Percentiles rank a stretch among this genome's conserved stretches.
These are phyloP conservation scores for Pichia sp. DNA, from an alignment of 1,139 yeast genomes.

Conservation along the genomic window DNA sequence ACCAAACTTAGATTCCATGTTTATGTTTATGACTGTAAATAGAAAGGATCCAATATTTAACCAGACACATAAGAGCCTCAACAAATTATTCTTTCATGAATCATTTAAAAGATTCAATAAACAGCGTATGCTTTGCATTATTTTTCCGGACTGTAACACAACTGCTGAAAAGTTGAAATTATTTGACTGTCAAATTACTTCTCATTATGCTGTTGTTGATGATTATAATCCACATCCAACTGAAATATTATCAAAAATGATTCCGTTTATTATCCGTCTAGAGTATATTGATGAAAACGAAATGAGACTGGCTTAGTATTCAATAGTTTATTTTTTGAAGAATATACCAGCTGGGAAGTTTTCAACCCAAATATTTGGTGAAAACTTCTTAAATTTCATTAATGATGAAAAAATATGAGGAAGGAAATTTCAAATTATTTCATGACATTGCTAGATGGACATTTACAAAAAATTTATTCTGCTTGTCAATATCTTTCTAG, in stretches of 20 bases:
- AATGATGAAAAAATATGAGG: not conserved
- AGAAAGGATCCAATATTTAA: not conserved
- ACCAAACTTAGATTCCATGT: not conserved
- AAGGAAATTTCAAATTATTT: not conserved
- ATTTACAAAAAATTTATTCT: not conserved
- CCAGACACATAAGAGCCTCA: not conserved
- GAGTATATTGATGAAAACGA: not conserved
- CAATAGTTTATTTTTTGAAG: not conserved
- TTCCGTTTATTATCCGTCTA: not conserved
- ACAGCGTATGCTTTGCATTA: not conserved
- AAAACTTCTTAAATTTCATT: not conserved
- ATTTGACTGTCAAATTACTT: not conserved
- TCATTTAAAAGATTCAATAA: not conserved
- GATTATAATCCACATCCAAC: not conserved
- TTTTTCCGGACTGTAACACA: not conserved
- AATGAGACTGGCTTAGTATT: not conserved
- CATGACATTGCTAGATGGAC: not conserved
- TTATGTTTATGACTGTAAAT: not conserved
- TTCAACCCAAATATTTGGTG: not conserved
- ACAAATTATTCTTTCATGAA: not conserved
- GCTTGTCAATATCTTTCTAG: not conserved
- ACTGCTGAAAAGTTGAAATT: not conserved
- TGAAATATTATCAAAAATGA: not conserved
- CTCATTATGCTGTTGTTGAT: not conserved
- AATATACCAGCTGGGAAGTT: not conserved